phyloP scores from a whole-genome alignment of 306 rosid genomes.

The Cucumis cinereus region DNA sequence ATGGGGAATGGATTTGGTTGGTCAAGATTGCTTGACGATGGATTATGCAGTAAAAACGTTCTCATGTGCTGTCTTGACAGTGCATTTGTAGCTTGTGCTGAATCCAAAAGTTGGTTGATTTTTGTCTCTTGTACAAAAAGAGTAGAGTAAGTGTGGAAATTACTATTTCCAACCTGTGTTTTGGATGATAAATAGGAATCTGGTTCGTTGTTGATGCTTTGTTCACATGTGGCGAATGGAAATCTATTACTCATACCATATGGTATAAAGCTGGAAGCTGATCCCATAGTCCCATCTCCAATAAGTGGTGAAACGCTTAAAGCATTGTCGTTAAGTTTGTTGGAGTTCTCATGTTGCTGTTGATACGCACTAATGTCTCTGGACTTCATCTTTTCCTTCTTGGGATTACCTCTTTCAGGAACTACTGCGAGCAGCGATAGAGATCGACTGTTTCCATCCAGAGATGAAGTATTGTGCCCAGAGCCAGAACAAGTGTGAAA shows the following conservation, averaged over 20 bases:
- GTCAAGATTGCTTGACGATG: slow-evolving; percentile 22
- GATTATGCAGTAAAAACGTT: slow-evolving; percentile 22
- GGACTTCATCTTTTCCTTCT: slow-evolving; percentile 19
- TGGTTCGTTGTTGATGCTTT: slow-evolving; percentile 22
- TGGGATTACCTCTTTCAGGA: slow-evolving; percentile 19
- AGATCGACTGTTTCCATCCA: slow-evolving; percentile 11
- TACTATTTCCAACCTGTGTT: slow-evolving; percentile 20
- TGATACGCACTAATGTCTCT: slow-evolving; percentile 8
- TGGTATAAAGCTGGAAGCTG: slow-evolving; percentile 30
- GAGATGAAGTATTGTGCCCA: slow-evolving; percentile 18
- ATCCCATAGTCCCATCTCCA: slow-evolving; percentile 19
- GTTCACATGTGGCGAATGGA: slow-evolving; percentile 18
- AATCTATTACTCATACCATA: slow-evolving; percentile 22
- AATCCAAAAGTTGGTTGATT: slow-evolving; percentile 24
- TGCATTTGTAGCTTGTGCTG: slow-evolving; percentile 23
- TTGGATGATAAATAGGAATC: slow-evolving; percentile 26
- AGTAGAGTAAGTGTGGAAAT: slow-evolving; percentile 25
- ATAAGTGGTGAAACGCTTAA: slow-evolving; percentile 25
- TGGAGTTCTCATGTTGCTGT: slow-evolving; percentile 21
- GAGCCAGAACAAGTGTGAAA: slow-evolving; percentile 21
- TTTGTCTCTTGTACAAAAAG: slow-evolving; percentile 32
- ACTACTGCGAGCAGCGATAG: slow-evolving; percentile 14
- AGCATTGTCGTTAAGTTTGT: slow-evolving; percentile 11
- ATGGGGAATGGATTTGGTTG: slow-evolving; percentile 19
- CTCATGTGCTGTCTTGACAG: slow-evolving; percentile 25